Evolutionary conservation across 257 asterid species (phyloP).

Genomic region (Solanum appendiculatum): DNA sequence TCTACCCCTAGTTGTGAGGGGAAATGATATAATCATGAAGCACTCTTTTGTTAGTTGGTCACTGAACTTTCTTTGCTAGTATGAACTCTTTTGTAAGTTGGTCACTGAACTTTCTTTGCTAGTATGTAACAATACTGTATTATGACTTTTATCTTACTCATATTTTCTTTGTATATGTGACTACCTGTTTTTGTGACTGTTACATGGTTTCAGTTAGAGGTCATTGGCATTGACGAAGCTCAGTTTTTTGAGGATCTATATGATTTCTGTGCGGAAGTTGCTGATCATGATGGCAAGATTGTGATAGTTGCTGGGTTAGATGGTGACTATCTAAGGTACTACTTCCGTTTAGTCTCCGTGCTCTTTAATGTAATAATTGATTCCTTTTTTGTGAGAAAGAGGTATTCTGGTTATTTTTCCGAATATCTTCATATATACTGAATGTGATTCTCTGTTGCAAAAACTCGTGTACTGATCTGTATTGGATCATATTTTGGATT

Average conservation of each 20-base stretch:
- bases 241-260: conserved; percentile 86
- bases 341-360: neutral
- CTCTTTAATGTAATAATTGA: neutral
- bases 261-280: conserved; percentile 82
- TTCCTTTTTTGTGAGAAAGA: neutral
- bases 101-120: neutral
- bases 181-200: neutral
- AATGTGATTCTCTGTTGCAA: neutral
- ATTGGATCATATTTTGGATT: neutral
- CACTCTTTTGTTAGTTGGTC: neutral
- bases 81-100: neutral
- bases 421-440: neutral
- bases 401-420: neutral
- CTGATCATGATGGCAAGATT: conserved; percentile 85
- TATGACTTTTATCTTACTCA: neutral
- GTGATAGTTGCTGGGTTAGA: conserved; percentile 87
- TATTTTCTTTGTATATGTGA: neutral
- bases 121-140: neutral
- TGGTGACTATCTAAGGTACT: conserved; percentile 89
- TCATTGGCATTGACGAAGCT: conserved; percentile 95
- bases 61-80: neutral
- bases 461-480: neutral
- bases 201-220: conserved; percentile 38
- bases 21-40: neutral
- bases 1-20: neutral